Evolutionary conservation across 140 eudicot genomes (phyloP), one percentile per base, ranked within the genome.

Genomic region (Artemisia princeps): DNA sequence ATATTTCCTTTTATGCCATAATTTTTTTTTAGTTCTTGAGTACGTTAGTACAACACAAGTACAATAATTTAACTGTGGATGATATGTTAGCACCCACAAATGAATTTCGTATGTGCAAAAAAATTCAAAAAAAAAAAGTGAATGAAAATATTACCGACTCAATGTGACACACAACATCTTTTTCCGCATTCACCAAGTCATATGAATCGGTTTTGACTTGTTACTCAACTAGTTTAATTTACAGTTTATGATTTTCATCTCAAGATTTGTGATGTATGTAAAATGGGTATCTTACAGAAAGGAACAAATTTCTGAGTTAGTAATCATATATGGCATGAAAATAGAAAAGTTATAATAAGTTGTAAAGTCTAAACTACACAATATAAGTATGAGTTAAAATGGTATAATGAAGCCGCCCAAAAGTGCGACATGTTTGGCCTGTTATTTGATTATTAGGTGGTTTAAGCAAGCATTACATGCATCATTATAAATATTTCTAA

Each of bases 351-450:
- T 42, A 69, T 42, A 20, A 57, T 4, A 54, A 5, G 52, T 11
- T 20, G 13, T 60, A 19, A 17, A 26, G 40, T 30, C 40, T 30
- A 30, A 30, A 28, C 7, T 28, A 28, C 5, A 28, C 6, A 0
- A 28, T 4, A 30, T 30, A 30, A 30, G 40, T 30, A 33, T 33
- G 42, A 46, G 14, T 37, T 16, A 15, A 26, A 55, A 45, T 26
- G 56, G 23, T 55, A 20, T 42, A 70, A 28, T 8, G 64, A 40
- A 63, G 76, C 76, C 76, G 76, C 57, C 73, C 80, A 48, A 64
- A 76, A 70, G 72, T 70, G 69, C 64, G 76, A 76, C 80, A 70
- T 60, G 33, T 78, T 67, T 69, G 70, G 78, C 67, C 22, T 30
- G 53, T 48, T 78, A 61, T 14, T 40, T 60, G 72, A 23, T 23